Percentiles rank a stretch among this genome's conserved stretches.
These are phyloP conservation scores for Cordyceps javanica DNA, from an alignment of 2,329 filamentous ascomycete species.

Conservation along the genomic window DNA sequence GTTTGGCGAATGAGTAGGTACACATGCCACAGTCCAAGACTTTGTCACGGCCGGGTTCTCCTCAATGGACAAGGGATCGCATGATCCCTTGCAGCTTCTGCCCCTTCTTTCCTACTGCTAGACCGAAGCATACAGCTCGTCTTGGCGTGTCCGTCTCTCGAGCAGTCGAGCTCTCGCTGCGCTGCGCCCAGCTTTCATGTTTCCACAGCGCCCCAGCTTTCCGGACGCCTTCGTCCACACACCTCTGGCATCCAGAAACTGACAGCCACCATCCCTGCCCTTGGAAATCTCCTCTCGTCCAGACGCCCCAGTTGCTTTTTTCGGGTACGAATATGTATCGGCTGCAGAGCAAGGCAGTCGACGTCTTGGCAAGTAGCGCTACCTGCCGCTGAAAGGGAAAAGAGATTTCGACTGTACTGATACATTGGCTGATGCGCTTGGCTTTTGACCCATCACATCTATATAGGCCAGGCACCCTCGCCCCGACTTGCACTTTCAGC, in stretches of 20 bases:
- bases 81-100: neutral
- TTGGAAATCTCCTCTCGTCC: neutral
- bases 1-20: neutral
- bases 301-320: neutral
- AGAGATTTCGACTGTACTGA: neutral
- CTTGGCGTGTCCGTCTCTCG: constrained; percentile 1
- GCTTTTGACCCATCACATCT: neutral
- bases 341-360: neutral
- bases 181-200: neutral
- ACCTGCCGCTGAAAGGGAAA: too few species aligned
- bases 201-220: constrained; percentile 6
- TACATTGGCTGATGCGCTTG: neutral
- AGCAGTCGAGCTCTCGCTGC: neutral
- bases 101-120: neutral
- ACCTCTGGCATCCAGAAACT: neutral
- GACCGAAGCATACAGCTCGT: constrained; percentile 7
- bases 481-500: neutral
- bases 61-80: neutral
- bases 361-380: neutral
- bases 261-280: neutral
- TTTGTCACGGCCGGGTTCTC: neutral
- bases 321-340: neutral
- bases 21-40: neutral
- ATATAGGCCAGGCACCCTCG: constrained; percentile 7
- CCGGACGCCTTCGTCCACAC: constrained; percentile 4